These are phyloP conservation scores for Myriosclerotinia duriaeana DNA, from an alignment of 2,329 filamentous ascomycete genomes.

Conservation along the genomic window DNA sequence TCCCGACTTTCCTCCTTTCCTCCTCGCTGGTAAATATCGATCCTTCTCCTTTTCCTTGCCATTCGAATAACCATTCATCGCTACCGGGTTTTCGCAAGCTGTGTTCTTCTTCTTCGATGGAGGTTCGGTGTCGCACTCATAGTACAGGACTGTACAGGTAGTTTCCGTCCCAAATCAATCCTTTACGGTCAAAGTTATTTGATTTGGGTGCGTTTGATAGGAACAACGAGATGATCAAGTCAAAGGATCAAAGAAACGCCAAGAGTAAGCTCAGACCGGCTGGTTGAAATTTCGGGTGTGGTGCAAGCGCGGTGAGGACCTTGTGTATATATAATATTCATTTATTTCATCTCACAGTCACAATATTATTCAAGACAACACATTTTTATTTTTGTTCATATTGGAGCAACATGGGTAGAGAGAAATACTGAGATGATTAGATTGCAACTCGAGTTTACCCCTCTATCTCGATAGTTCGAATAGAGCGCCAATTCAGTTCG, in stretches of 20 bases:
- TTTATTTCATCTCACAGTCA: not conserved
- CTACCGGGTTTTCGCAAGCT: slow-evolving; percentile 9
- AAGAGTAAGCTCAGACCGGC: slow-evolving; percentile 17
- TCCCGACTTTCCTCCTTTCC: not conserved
- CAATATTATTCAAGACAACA: too few relatives aligned
- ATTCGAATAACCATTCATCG: slow-evolving; percentile 22
- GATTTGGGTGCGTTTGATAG: not conserved
- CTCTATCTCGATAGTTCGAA: not conserved
- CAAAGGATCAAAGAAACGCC: not conserved
- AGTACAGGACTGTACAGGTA: slow-evolving; percentile 3
- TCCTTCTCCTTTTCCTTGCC: slow-evolving; percentile 23
- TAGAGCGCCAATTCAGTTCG: not conserved
- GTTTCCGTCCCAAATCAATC: not conserved
- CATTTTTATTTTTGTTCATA: not conserved
- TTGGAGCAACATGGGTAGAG: too few relatives aligned
- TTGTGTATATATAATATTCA: not conserved
- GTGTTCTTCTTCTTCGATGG: slow-evolving; percentile 20
- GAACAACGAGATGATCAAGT: not conserved
- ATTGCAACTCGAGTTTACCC: too few relatives aligned
- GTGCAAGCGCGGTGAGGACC: not conserved
- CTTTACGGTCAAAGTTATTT: not conserved
- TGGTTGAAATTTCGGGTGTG: slow-evolving; percentile 1
- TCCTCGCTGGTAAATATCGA: slow-evolving; percentile 18
- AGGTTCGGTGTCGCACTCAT: slow-evolving; percentile 12
- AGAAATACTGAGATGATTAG: not conserved